phyloP scores from a whole-genome alignment of 192 early-diverging fungal genomes.

The Backusella liffmaniae region DNA sequence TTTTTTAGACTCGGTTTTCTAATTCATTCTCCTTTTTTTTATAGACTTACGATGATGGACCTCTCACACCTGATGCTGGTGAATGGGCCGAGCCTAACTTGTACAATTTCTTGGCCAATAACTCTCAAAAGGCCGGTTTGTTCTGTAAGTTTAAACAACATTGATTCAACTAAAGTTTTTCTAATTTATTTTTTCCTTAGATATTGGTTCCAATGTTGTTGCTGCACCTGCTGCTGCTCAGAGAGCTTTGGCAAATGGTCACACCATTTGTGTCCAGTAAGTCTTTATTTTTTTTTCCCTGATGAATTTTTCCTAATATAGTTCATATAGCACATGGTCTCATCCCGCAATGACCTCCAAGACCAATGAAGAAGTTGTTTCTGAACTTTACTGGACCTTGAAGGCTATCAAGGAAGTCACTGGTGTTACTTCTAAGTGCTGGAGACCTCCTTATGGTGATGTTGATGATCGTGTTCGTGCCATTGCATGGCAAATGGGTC shows the following conservation, averaged over 20 bases:
- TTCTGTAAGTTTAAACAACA: slow-evolving; percentile 29
- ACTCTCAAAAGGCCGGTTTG: slow-evolving; percentile 42
- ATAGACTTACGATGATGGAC: slow-evolving; percentile 38
- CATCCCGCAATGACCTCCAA: slow-evolving; percentile 52
- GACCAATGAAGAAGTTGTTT: slow-evolving; percentile 45
- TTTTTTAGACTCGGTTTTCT: neutral
- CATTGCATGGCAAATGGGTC: slow-evolving; percentile 39
- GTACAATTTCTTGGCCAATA: slow-evolving; percentile 39
- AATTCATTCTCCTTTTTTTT: neutral
- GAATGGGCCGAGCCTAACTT: slow-evolving; percentile 34
- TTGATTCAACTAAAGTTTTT: neutral
- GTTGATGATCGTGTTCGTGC: slow-evolving; percentile 53
- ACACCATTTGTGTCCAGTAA: slow-evolving; percentile 56
- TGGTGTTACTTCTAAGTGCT: slow-evolving; percentile 44
- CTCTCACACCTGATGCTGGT: slow-evolving; percentile 23
- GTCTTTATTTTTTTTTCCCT: neutral
- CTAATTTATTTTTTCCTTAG: slow-evolving; percentile 17
- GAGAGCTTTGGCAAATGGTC: slow-evolving; percentile 44
- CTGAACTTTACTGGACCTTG: slow-evolving; percentile 50
- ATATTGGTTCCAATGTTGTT: slow-evolving; percentile 43
- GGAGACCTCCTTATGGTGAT: slow-evolving; percentile 56
- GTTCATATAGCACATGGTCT: slow-evolving; percentile 50
- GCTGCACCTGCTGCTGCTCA: slow-evolving; percentile 33
- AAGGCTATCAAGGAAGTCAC: slow-evolving; percentile 44
- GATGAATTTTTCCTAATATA: neutral